Percentiles rank a stretch among this genome's conserved stretches.
Conservation (phyloP, 768 basidiomycete genomes). For the Amylocystis lapponica region DNA sequence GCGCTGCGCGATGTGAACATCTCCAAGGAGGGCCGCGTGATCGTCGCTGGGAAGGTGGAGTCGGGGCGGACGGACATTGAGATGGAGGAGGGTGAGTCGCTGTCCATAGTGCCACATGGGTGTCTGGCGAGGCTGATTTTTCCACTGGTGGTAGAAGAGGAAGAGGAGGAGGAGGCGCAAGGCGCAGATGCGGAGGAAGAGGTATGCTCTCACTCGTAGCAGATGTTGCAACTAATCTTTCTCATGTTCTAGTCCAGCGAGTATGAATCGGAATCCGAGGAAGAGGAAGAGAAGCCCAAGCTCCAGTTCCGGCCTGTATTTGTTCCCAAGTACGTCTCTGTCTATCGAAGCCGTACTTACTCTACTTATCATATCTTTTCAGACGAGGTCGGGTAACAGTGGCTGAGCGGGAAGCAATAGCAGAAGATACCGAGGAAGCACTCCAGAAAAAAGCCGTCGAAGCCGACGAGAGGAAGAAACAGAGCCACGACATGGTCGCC, state of each 20-base stretch:
- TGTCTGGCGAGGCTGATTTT: too few species aligned
- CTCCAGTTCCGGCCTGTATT: slow-evolving; percentile 88
- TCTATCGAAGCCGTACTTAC: neutral
- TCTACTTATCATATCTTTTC: slow-evolving; percentile 4
- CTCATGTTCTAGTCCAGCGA: slow-evolving; percentile 65
- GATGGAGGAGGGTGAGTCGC: slow-evolving; percentile 12
- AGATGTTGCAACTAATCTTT: slow-evolving; percentile 6
- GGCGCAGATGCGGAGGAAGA: slow-evolving; percentile 38
- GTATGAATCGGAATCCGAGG: slow-evolving; percentile 60
- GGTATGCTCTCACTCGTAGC: slow-evolving; percentile 28
- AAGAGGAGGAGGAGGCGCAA: slow-evolving; percentile 43
- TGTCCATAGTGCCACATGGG: neutral
- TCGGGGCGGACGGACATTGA: slow-evolving; percentile 58
- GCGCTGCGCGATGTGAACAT: slow-evolving; percentile 76
- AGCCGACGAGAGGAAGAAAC: slow-evolving; percentile 76
- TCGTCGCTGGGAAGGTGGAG: slow-evolving; percentile 73
- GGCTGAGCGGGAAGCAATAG: slow-evolving; percentile 58
- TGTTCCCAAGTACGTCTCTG: slow-evolving; percentile 74
- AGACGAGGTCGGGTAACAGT: slow-evolving; percentile 78
- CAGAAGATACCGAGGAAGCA: slow-evolving; percentile 72
- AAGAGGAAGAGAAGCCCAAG: slow-evolving; percentile 63
- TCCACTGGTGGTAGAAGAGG: slow-evolving; percentile 24
- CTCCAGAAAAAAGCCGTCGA: slow-evolving; percentile 64
- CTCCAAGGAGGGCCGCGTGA: slow-evolving; percentile 74
- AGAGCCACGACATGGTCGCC: slow-evolving; percentile 89